Base-by-base conservation (phyloP, 805 yeast genomes). In the Lachancea lanzarotensis region DNA sequence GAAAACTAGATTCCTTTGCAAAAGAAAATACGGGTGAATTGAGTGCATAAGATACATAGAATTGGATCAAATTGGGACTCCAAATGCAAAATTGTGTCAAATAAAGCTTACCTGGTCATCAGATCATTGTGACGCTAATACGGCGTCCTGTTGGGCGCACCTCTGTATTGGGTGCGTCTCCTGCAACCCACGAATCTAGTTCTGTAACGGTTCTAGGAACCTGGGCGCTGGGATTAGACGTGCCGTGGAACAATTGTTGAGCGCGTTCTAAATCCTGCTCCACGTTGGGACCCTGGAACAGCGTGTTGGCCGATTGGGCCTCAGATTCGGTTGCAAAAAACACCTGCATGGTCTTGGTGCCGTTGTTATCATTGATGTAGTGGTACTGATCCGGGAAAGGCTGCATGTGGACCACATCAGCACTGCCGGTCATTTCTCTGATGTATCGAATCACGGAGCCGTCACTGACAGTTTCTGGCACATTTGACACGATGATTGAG, bases 401-500 rank as follows among this genome's bases (percentile, higher is more conserved):
- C 36, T 51, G 52, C 34, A 53, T 48, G 37, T 48, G 53, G 38
- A 47, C 49, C 9, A 50, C 52, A 22, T 41, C 42, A 20, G 45
- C 35, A 16, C 35, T 42, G 29, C 42, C 47, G 15, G 40, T 39
- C 43, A 41, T 42, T 12, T 39, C 45, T 27, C 44, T 40, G 37
- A 48, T 36, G 42, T 46, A 50, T 16, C 46, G 45, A 38, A 48
- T 34, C 35, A 53, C 40, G 5, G 55, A 48, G 22, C 44, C 50
- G 32, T 72, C 69, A 15, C 75, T 53, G 38, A 80, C 72, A 26
- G 67, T 50, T 11, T 66, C 56, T 31, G 84, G 78, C 35, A 82
- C 71, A 45, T 79, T 74, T 16, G 78, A 72, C 26, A 79, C 84
- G 46, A 73, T 69, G 38, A 81, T 67, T 9, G 79, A 47, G 31